Percentiles rank a stretch among this genome's conserved stretches.
These are phyloP conservation scores for Micractinium sp. DNA, from an alignment of 139 green algal species.

Conservation along the genomic window DNA sequence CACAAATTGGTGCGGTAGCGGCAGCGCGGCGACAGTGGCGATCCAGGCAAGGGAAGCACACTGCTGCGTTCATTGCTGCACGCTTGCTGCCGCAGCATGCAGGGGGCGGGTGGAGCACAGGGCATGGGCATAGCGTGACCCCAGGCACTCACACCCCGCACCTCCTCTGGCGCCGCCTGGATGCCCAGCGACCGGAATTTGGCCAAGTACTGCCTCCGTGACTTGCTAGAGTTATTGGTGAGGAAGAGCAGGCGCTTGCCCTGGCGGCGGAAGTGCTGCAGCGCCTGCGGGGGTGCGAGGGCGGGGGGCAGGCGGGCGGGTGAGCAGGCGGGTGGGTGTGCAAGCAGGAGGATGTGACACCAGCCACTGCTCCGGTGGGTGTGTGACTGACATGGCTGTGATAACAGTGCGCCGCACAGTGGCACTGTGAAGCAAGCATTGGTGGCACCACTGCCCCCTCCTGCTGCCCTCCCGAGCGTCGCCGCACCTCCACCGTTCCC, in stretches of 20 bases:
- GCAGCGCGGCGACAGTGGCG: no score
- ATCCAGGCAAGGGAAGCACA: no score
- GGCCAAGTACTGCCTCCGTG: constrained; percentile 44
- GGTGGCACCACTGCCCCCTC: neutral
- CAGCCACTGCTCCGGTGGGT: no score
- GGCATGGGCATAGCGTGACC: no score
- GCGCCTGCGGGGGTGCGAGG: constrained; percentile 41
- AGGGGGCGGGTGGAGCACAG: no score
- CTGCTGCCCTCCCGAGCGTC: no score
- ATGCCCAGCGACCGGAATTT: constrained; percentile 66
- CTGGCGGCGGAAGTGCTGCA: constrained; percentile 42
- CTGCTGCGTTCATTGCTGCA: no score
- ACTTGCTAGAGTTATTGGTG: constrained; percentile 74
- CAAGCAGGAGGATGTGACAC: neutral
- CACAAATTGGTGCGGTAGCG: no score
- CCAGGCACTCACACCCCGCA: no score
- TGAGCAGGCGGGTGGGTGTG: neutral
- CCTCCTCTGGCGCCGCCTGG: neutral
- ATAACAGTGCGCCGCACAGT: no score
- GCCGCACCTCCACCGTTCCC: constrained; percentile 37
- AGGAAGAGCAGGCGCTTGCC: constrained; percentile 77
- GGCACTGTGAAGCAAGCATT: neutral
- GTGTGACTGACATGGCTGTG: no score
- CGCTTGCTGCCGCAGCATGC: no score
- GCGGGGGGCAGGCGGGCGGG: neutral